Evolutionary conservation across 331 rosid species (phyloP).

Genomic region (Saraca asoca): DNA sequence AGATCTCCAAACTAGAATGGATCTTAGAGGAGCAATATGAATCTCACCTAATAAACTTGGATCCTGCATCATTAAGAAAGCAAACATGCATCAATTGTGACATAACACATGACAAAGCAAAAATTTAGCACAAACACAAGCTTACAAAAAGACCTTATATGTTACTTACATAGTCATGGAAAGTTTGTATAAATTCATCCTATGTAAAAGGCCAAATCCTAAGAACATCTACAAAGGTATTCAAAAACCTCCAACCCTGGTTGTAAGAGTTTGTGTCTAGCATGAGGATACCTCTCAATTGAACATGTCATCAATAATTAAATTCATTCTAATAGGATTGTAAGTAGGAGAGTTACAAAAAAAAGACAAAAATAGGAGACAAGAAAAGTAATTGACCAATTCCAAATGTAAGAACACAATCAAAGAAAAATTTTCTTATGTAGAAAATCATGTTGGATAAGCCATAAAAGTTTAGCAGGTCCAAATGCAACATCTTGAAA

Average conservation of each 20-base stretch:
- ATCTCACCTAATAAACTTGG: conserved; percentile 73
- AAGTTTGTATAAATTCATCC: conserved; percentile 80
- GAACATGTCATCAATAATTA: conserved; percentile 8
- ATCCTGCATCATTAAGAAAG: conserved; percentile 52
- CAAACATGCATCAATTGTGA: conserved; percentile 23
- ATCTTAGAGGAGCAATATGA: conserved; percentile 69
- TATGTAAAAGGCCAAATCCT: conserved; percentile 79
- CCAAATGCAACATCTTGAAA: no score
- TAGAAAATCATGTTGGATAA: no score
- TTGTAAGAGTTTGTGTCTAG: conserved; percentile 23
- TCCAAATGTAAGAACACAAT: conserved; percentile 12
- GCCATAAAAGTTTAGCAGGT: no score
- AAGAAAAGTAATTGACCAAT: conserved; percentile 1
- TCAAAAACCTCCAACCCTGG: conserved; percentile 82
- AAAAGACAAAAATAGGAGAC: background rate
- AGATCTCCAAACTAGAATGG: no score
- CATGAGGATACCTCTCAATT: conserved; percentile 1
- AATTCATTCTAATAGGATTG: conserved; percentile 14
- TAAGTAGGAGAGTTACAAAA: background rate
- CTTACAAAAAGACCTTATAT: conserved; percentile 16
- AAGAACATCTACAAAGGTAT: conserved; percentile 73
- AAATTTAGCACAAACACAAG: conserved; percentile 18
- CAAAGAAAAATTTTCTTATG: background rate
- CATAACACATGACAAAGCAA: conserved; percentile 15
- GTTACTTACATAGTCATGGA: conserved; percentile 73